Percentiles rank a stretch among this genome's conserved stretches.
Evolutionary conservation across 306 rosid species (phyloP).

Genomic region (Rosa multiflora): DNA sequence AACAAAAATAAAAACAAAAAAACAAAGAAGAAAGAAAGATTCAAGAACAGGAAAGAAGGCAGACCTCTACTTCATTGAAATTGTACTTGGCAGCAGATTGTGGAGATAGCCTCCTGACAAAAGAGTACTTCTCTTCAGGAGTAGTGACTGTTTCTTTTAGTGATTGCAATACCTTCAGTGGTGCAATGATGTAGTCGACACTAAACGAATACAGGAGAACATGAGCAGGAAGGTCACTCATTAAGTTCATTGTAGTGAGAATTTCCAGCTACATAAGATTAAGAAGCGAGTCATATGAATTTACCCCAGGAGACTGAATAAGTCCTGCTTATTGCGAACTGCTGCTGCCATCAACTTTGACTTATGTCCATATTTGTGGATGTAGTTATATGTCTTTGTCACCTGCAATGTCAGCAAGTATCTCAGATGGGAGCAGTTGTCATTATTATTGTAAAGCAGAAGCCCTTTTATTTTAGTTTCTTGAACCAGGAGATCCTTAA

Average conservation of each 20-base stretch:
- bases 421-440: background rate
- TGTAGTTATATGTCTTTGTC: conserved; percentile 87
- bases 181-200: conserved; percentile 95
- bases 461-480: background rate
- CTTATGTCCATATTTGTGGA: conserved; percentile 86
- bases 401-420: conserved; percentile 46
- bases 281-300: conserved; percentile 13
- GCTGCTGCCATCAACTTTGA: conserved; percentile 99
- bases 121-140: conserved; percentile 83
- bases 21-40: background rate
- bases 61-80: conserved; percentile 81
- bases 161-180: conserved; percentile 87
- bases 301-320: conserved; percentile 94
- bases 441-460: background rate
- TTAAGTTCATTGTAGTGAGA: conserved; percentile 23
- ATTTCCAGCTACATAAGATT: conserved; percentile 22
- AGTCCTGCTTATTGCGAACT: conserved; percentile 93
- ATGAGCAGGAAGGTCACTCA: conserved; percentile 20
- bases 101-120: conserved; percentile 81
- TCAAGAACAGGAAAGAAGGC: conserved; percentile 24
- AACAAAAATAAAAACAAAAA: background rate
- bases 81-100: conserved; percentile 61
- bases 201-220: conserved; percentile 38
- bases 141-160: conserved; percentile 76
- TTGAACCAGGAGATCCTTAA: background rate